Base-by-base conservation (phyloP, 2,329 filamentous ascomycete species). In the Nannizziopsis arthrosporioides region DNA sequence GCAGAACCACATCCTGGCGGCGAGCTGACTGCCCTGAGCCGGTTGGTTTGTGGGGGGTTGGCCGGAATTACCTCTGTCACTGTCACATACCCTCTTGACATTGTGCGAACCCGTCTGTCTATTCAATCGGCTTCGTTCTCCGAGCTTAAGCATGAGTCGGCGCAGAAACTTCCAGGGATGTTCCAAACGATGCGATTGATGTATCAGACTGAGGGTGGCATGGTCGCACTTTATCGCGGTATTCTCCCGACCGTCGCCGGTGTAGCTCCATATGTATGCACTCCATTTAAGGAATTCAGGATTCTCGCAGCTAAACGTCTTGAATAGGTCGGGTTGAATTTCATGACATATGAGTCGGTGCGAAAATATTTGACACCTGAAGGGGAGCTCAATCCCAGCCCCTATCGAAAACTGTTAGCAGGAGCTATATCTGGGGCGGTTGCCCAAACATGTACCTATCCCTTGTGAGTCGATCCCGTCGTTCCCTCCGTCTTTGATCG, bases 51-150 rank as follows among this genome's bases (percentile, higher is more conserved):
- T 61, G 92, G 92, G 65, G 92, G 88, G 37, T 71, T 87, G 47
- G 92, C 92, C 17, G 92, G 92, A 52, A 86, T 98, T 60, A 98
- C 92, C 1, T 98, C 92, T 9, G 92, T 98, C 50, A 84, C 86
- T 51, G 82, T 85, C 61, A 98, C 92, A 44, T 98, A 98, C 65
- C 92, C 92, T 11, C 82, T 98, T 56, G 92, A 98, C 63, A 98
- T 98, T 61, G 90, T 96, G 51, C 85, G 92, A 53, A 98, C 92
- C 17, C 82, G 92, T 36, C 73, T 98, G 42, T 96, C 90, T 6
- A 95, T 98, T 47, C 92, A 98, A 65, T 89, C 88, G 2, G 92
- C 92, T n/a, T 95, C 90, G 4, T 96, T 98, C 65, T 78, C 83
- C 18, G 82, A 79, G 52, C 75, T 96, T 11, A 77, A 80, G 45